These are phyloP conservation scores for Ilyonectria mors-panacis DNA, from an alignment of 2,329 filamentous ascomycete species.

Conservation along the genomic window DNA sequence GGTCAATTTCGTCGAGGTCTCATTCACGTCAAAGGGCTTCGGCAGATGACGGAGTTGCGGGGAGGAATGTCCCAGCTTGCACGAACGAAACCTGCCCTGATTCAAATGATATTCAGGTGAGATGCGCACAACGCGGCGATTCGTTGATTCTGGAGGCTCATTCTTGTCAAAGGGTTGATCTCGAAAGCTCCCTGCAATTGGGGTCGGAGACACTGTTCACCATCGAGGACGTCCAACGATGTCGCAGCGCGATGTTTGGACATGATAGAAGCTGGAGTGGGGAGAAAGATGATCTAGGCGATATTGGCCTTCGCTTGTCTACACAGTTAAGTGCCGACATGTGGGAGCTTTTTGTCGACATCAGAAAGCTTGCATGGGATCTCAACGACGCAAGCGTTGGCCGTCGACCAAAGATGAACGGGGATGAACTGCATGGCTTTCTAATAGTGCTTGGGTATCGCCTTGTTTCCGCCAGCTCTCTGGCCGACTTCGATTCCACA, in stretches of 20 bases:
- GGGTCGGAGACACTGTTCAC: conserved; percentile 23
- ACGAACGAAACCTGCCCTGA: conserved; percentile 4
- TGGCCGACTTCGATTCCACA: neutral
- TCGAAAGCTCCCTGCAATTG: conserved; percentile 25
- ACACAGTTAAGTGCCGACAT: neutral
- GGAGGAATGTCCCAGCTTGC: conserved; percentile 25
- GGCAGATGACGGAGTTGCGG: conserved; percentile 24
- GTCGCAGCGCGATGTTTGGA: conserved; percentile 5
- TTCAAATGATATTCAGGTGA: conserved; percentile 31
- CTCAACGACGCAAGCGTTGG: conserved; percentile 19
- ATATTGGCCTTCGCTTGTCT: neutral
- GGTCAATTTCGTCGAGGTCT: conserved; percentile 18
- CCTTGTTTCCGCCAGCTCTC: conserved; percentile 22
- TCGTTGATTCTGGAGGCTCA: neutral
- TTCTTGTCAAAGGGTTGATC: conserved; percentile 20
- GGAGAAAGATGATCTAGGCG: neutral
- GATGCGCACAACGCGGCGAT: neutral
- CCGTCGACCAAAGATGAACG: conserved; percentile 16
- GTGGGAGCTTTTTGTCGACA: conserved; percentile 15
- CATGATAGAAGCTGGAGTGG: neutral
- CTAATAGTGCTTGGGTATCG: conserved; percentile 28
- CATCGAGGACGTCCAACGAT: conserved; percentile 1
- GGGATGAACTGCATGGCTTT: conserved; percentile 15
- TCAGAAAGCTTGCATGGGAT: neutral
- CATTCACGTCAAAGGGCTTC: conserved; percentile 29